phyloP scores from a whole-genome alignment of 2,329 filamentous ascomycete species.

The Leptographium flavum region DNA sequence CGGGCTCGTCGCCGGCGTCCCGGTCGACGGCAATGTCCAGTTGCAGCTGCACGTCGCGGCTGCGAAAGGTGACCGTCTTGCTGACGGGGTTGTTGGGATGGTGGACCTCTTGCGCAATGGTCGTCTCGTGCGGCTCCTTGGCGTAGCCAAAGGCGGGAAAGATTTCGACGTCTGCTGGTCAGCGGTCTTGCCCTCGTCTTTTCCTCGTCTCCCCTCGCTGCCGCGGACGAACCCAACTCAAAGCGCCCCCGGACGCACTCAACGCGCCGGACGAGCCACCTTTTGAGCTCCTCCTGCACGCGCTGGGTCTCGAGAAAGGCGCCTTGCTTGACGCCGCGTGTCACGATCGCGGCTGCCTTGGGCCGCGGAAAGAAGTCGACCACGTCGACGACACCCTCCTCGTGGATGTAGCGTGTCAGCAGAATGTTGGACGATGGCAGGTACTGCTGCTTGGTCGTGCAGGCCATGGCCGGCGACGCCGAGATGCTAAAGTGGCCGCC shows the following conservation, averaged over 20 bases:
- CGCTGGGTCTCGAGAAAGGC: conserved; percentile 37
- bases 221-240: conserved; percentile 33
- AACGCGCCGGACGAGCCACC: conserved; percentile 55
- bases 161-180: conserved; percentile 43
- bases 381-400: conserved; percentile 59
- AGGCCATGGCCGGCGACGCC: conserved; percentile 33
- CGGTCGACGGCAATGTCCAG: conserved; percentile 51
- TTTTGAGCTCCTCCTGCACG: conserved; percentile 50
- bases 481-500: conserved; percentile 60
- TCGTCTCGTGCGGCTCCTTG: conserved; percentile 44
- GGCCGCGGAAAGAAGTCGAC: conserved; percentile 66
- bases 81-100: conserved; percentile 25
- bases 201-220: not conserved
- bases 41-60: conserved; percentile 44
- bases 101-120: conserved; percentile 31
- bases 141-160: conserved; percentile 65
- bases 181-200: not conserved
- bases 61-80: conserved; percentile 50
- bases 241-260: conserved; percentile 58
- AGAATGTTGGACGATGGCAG: conserved; percentile 61
- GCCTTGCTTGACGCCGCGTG: conserved; percentile 30
- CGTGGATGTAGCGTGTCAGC: conserved; percentile 64
- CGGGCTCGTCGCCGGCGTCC: not conserved
- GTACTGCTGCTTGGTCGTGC: conserved; percentile 66
- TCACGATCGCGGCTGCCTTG: conserved; percentile 38